Evolutionary conservation across 495 filamentous ascomycete genomes (phyloP).

Genomic region (Tuber calosporum): DNA sequence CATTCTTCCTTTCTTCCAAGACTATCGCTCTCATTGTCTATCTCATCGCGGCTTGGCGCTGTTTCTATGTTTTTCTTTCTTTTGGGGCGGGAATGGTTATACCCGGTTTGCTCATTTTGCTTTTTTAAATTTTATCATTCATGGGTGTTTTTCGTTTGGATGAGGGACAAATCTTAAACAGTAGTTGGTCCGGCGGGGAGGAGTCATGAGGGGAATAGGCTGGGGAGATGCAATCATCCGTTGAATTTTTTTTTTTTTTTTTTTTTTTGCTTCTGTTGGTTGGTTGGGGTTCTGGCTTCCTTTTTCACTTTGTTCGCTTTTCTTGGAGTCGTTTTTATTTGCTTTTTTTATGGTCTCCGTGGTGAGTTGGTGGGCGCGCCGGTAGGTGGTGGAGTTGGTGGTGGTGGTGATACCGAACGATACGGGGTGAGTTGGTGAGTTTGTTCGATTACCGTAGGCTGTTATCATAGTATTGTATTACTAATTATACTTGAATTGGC

Average conservation of each 20-base stretch:
- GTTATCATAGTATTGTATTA: background rate
- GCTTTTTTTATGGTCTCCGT: background rate
- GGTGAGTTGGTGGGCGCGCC: background rate
- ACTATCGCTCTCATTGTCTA: background rate
- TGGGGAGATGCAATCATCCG: conserved; percentile 1
- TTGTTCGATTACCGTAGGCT: background rate
- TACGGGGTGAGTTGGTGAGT: background rate
- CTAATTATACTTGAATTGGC: background rate
- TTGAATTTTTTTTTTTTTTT: too few relatives aligned
- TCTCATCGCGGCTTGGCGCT: background rate
- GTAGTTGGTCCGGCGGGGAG: background rate
- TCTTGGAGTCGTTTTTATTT: background rate
- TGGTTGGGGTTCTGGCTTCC: background rate
- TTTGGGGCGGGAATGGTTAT: background rate
- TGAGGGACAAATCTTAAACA: background rate
- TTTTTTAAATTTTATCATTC: background rate
- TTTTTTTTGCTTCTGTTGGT: background rate
- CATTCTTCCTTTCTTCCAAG: background rate
- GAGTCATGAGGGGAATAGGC: background rate
- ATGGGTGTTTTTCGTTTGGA: background rate
- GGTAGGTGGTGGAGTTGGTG: background rate
- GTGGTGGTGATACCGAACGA: background rate
- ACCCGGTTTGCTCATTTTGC: background rate
- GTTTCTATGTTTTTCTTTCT: background rate
- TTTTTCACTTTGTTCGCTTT: background rate